Evolutionary conservation across 441 rosid genomes (phyloP).

Genomic region (Jatropha multifida): DNA sequence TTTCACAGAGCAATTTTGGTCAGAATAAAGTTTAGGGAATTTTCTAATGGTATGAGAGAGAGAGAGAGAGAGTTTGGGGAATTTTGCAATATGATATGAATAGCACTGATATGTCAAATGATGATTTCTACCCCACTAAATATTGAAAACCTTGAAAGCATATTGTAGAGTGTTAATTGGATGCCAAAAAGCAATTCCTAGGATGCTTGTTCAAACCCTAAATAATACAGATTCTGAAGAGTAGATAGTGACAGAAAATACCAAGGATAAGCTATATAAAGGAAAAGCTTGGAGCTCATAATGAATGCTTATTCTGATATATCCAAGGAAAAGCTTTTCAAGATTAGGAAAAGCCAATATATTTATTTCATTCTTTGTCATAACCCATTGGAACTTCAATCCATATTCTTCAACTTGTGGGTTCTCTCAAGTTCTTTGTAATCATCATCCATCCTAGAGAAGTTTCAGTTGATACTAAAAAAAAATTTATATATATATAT

Average conservation of each 20-base stretch:
- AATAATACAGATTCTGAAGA: slow-evolving; percentile 13
- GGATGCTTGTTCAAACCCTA: slow-evolving; percentile 23
- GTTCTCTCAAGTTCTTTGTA: slow-evolving; percentile 17
- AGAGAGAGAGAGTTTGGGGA: not conserved
- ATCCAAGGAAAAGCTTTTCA: slow-evolving; percentile 10
- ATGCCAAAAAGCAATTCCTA: slow-evolving; percentile 19
- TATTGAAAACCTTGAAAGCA: slow-evolving; percentile 12
- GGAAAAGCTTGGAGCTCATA: slow-evolving; percentile 4
- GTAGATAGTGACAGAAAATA: slow-evolving; percentile 13
- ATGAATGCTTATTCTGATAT: slow-evolving; percentile 10
- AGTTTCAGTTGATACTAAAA: not conserved
- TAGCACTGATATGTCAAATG: slow-evolving; percentile 15
- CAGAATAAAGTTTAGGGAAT: slow-evolving; percentile 13
- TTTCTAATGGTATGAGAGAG: slow-evolving; percentile 2
- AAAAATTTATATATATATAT: not conserved
- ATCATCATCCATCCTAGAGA: slow-evolving; percentile 20
- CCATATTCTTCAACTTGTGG: slow-evolving; percentile 24
- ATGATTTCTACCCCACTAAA: slow-evolving; percentile 27
- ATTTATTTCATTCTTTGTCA: slow-evolving; percentile 1
- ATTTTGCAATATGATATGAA: slow-evolving; percentile 12
- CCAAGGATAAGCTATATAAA: slow-evolving; percentile 18
- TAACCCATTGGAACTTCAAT: slow-evolving; percentile 13
- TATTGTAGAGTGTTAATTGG: slow-evolving; percentile 23
- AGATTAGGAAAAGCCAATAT: slow-evolving; percentile 18
- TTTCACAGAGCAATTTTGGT: not conserved